Evolutionary conservation across 2,329 filamentous ascomycete species (phyloP), one percentile per base, ranked within the genome.

Genomic region (Colletotrichum tofieldiae): DNA sequence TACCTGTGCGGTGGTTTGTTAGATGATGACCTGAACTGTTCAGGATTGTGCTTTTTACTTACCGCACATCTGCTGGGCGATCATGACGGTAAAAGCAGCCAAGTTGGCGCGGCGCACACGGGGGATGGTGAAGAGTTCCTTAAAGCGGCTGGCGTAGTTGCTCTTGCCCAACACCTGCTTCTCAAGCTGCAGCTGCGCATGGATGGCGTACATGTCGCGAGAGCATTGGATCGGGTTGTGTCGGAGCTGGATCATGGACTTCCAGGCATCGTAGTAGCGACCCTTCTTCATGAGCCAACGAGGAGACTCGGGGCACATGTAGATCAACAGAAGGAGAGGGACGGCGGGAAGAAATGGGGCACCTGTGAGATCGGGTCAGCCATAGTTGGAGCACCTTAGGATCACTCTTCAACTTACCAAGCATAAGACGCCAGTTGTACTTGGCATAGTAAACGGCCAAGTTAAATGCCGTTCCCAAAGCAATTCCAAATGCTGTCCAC

Each of bases 31-130:
- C 7, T 45, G 18, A 26, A n/a, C 1, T 26, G 2, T 2, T 52
- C 12, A 18, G 11, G 3, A 29, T 1, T 26, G 49, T 14, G 49
- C 7, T 18, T 20, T 45, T 6, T 18, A 72, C 72, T 80, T 47
- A 80, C 89, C 71, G 76, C 91, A 93, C 88, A 93, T 91, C 80
- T 93, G 91, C 80, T 93, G 92, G 0, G 90, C 91, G 76, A 93
- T 91, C 94, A 97, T 97, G 75, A 96, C 93, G 1, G 91, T 90
- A 75, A 91, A 93, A 0, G 93, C 93, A 7, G 94, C 94, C 39
- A 93, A 86, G 4, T 91, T 95, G 3, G 94, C 94, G 51, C 92
- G 88, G 18, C 92, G 88, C 14, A 93, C 85, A 58, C 93, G 88
- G 1, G 92, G 91, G 68, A 94, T 87, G 14, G 90, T 93, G 77